phyloP scores from a whole-genome alignment of 306 rosid genomes.

The Casuarina equisetifolia region DNA sequence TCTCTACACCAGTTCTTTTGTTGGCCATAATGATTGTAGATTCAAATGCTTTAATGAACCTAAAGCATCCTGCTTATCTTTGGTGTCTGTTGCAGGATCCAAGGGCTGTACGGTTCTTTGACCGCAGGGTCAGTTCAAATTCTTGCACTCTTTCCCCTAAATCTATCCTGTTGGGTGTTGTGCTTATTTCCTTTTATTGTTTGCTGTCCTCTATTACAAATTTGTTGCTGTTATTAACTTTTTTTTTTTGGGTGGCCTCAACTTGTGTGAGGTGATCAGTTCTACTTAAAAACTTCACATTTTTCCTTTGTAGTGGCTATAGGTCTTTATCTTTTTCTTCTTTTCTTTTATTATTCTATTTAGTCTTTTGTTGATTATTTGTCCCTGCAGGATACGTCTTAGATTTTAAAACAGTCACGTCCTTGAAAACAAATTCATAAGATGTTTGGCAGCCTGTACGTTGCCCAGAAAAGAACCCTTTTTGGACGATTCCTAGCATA shows the following conservation, averaged over 20 bases:
- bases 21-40: not conserved
- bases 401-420: not conserved
- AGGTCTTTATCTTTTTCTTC: not conserved
- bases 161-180: not conserved
- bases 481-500: no score
- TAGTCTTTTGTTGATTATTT: not conserved
- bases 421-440: not conserved
- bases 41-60: not conserved
- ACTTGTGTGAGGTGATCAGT: not conserved
- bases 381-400: not conserved
- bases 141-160: not conserved
- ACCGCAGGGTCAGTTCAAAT: slow-evolving; percentile 77
- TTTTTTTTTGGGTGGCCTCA: not conserved
- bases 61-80: slow-evolving; percentile 8
- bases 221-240: no score
- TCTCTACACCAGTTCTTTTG: not conserved
- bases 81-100: slow-evolving; percentile 63
- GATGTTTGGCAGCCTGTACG: not conserved
- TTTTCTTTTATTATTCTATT: not conserved
- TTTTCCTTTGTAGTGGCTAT: not conserved
- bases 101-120: slow-evolving; percentile 88
- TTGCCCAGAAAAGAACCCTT: not conserved
- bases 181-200: not conserved
- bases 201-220: not conserved
- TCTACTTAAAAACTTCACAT: not conserved